Base-by-base conservation (phyloP, 106 monocot genomes). In the Gastrodia elata region DNA sequence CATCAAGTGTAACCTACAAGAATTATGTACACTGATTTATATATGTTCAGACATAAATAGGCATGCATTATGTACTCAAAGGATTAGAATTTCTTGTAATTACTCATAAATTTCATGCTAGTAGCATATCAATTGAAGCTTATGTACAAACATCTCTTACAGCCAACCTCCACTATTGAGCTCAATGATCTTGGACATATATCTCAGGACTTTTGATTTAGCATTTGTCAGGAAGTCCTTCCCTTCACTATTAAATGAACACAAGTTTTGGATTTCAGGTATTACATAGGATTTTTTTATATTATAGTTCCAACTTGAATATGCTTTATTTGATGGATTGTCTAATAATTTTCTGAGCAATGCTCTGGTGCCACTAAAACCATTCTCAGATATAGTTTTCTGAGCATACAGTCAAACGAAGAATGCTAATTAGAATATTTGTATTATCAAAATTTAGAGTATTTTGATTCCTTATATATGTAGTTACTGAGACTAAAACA, bases 91-190 rank as follows among this genome's bases (percentile, higher is more conserved):
- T 44, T 44, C 15, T 44, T 44, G 1, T 44, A n/a, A n/a, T n/a
- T n/a, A n/a, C n/a, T n/a, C n/a, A n/a, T n/a, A n/a, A n/a, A n/a
- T n/a, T n/a, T n/a, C n/a, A n/a, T n/a, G n/a, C n/a, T n/a, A n/a
- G n/a, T n/a, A n/a, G n/a, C n/a, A n/a, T n/a, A n/a, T n/a, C n/a
- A 32, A 61, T 10, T 61, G 30, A 61, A 32, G 30, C 14, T 61
- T 61, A 61, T 30, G 61, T 61, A 61, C 32, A 8, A 32, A 30
- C 0, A 52, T 52, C n/a, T 52, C 0, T 16, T 86, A 55, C 86
- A 98, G 98, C 75, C 88, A 93, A 49, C 98, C 98, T 74, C 98
- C 93, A 38, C 80, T 98, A 34, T 73, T 98, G 38, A 98, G 91
- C 79, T 76, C 98, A 37, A 98, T 98, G 98, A 75, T 93, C 22